Conservation (phyloP, 2,329 filamentous ascomycete species). For the Salinomyces thailandicus region DNA sequence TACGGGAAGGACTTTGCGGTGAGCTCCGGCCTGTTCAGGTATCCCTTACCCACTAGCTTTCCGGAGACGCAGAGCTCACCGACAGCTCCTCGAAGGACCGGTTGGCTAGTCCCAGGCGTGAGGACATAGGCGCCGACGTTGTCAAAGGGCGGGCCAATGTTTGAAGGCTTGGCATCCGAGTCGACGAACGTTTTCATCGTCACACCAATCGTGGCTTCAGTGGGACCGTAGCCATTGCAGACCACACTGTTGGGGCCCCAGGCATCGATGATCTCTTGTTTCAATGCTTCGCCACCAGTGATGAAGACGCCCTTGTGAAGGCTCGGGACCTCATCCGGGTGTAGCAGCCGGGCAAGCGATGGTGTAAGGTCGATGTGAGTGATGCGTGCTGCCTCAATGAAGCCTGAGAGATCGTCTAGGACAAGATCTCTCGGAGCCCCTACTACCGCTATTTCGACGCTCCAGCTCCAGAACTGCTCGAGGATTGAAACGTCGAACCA, state of each 20-base stretch:
- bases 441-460: constrained; percentile 73
- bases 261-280: constrained; percentile 75
- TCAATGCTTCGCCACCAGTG: constrained; percentile 78
- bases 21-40: constrained; percentile 69
- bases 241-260: constrained; percentile 76
- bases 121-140: constrained; percentile 82
- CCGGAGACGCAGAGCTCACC: constrained; percentile 86
- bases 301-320: constrained; percentile 81
- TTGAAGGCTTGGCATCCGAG: constrained; percentile 65
- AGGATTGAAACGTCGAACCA: constrained; percentile 74
- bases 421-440: constrained; percentile 75
- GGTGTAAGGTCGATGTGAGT: constrained; percentile 90
- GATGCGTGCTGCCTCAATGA: constrained; percentile 61
- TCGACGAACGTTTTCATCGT: constrained; percentile 83
- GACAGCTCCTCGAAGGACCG: constrained; percentile 66
- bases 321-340: constrained; percentile 69
- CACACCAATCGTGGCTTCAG: constrained; percentile 84
- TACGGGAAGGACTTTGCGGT: constrained; percentile 66
- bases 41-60: constrained; percentile 78
- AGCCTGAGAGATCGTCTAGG: constrained; percentile 66
- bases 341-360: constrained; percentile 67
- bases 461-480: constrained; percentile 95
- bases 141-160: constrained; percentile 76
- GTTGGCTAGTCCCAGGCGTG: constrained; percentile 54
- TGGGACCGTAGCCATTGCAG: constrained; percentile 85